Conservation (phyloP, 768 basidiomycete species). For the Tricholoma saponaceum region DNA sequence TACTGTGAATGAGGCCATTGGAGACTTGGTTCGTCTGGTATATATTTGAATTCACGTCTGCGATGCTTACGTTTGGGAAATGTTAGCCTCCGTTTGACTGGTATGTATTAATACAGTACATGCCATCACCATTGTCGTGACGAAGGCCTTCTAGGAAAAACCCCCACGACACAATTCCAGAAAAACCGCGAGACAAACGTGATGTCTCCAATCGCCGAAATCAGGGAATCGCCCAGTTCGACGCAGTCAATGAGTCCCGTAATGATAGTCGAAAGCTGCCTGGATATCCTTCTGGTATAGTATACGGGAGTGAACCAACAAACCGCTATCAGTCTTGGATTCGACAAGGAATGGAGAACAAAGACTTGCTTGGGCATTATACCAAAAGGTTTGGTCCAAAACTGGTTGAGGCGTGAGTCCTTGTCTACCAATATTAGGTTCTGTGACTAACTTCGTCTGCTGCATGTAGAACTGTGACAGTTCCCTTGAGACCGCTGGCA, state of each 20-base stretch:
- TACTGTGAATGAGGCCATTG: conserved; percentile 61
- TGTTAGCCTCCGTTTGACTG: conserved; percentile 67
- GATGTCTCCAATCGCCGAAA: conserved; percentile 32
- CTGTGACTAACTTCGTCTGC: background rate
- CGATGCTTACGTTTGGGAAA: background rate
- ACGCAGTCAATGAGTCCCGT: conserved; percentile 26
- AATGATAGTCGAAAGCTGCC: conserved; percentile 21
- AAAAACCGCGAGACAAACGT: conserved; percentile 27
- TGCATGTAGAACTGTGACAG: conserved; percentile 41
- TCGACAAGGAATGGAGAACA: conserved; percentile 24
- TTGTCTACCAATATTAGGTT: background rate
- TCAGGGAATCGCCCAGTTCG: conserved; percentile 41
- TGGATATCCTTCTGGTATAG: conserved; percentile 43
- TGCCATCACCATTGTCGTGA: background rate
- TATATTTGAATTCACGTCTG: background rate
- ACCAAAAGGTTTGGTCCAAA: conserved; percentile 36
- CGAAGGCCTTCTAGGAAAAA: conserved; percentile 40
- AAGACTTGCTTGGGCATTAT: conserved; percentile 52
- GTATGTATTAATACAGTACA: conserved; percentile 26
- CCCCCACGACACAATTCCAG: conserved; percentile 40
- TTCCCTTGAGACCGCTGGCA: conserved; percentile 50
- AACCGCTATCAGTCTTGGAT: conserved; percentile 41
- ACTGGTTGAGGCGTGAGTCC: conserved; percentile 50
- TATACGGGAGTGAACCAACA: conserved; percentile 41
- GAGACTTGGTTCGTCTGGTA: conserved; percentile 54